These are phyloP conservation scores for Agaricus bisporus DNA, from an alignment of 768 basidiomycete genomes.

Conservation along the genomic window DNA sequence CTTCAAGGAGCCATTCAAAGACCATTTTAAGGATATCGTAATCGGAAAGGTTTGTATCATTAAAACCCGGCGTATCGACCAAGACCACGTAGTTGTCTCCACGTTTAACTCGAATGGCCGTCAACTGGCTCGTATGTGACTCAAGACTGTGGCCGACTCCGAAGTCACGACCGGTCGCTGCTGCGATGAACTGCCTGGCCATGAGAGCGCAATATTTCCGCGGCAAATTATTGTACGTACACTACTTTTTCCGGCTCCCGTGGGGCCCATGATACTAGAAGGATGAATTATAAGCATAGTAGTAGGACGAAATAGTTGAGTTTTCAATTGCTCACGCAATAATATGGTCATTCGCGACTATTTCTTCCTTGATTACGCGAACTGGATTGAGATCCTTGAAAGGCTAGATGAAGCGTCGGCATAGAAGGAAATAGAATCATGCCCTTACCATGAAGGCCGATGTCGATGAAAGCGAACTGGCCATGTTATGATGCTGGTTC, in stretches of 20 bases:
- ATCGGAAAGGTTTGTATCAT: slow-evolving; percentile 18
- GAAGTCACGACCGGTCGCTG: slow-evolving; percentile 16
- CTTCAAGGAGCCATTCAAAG: slow-evolving; percentile 19
- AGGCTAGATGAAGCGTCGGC: neutral
- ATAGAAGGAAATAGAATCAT: neutral
- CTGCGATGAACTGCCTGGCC: neutral
- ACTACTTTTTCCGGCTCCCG: slow-evolving; percentile 25
- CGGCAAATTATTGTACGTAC: slow-evolving; percentile 10
- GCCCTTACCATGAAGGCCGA: neutral
- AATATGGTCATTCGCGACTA: slow-evolving; percentile 12
- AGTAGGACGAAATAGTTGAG: neutral
- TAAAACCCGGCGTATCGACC: slow-evolving; percentile 22
- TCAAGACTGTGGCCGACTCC: slow-evolving; percentile 18
- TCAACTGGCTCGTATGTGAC: slow-evolving; percentile 19
- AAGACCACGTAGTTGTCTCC: slow-evolving; percentile 14
- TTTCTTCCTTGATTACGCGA: neutral
- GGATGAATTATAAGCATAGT: neutral
- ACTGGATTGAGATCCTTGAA: neutral
- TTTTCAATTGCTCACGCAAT: slow-evolving; percentile 15
- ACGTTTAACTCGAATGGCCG: slow-evolving; percentile 7
- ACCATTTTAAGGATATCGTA: slow-evolving; percentile 20
- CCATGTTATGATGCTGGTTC: neutral
- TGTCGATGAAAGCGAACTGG: neutral
- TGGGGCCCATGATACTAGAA: slow-evolving; percentile 23
- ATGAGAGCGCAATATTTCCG: neutral